Conservation (phyloP, 768 basidiomycete species). For the Trametes villosa region DNA sequence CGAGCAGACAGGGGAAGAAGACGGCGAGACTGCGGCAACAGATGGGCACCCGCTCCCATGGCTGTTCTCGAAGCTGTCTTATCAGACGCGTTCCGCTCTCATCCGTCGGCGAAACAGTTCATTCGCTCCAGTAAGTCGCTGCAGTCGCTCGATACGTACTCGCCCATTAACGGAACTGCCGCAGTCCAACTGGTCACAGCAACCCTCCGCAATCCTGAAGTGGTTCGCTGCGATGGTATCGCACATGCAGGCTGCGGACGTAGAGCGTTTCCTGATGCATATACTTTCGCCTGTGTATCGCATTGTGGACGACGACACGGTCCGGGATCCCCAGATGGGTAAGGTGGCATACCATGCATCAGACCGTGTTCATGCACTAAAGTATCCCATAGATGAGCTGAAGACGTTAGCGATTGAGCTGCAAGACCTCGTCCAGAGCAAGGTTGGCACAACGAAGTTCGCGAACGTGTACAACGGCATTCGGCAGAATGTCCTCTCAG, state of each 20-base stretch:
- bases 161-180: conserved; percentile 8
- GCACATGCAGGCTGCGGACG: conserved; percentile 57
- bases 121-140: conserved; percentile 45
- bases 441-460: conserved; percentile 89
- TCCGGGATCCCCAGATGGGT: conserved; percentile 82
- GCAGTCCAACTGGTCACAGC: conserved; percentile 82
- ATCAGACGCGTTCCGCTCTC: conserved; percentile 77
- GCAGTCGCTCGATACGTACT: neutral
- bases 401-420: conserved; percentile 81
- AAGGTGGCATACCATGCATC: conserved; percentile 26
- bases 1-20: conserved; percentile 38
- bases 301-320: conserved; percentile 83
- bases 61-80: conserved; percentile 94
- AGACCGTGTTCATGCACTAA: neutral
- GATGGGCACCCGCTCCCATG: conserved; percentile 71
- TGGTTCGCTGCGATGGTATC: conserved; percentile 95
- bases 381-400: conserved; percentile 65
- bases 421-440: conserved; percentile 83
- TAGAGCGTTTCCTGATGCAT: conserved; percentile 78
- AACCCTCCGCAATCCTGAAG: conserved; percentile 77
- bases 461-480: conserved; percentile 79
- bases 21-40: conserved; percentile 26
- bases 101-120: conserved; percentile 67
- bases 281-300: conserved; percentile 88
- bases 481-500: conserved; percentile 66